phyloP scores from a whole-genome alignment of 208 protist species.

The Angomonas ambiguus region DNA sequence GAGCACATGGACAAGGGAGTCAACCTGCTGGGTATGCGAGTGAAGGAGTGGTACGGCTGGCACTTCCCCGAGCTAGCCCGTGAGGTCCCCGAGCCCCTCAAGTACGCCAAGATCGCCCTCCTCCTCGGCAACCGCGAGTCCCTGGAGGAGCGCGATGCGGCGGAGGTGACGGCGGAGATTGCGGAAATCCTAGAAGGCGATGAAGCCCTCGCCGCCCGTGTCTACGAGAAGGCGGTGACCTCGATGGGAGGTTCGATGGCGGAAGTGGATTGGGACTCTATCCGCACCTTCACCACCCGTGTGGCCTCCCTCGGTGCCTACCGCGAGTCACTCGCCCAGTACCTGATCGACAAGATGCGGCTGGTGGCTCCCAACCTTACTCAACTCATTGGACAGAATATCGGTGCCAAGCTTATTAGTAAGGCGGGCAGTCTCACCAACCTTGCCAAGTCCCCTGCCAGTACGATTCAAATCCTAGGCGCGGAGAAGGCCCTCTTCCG shows the following conservation, averaged over 20 bases:
- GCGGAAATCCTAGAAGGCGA: constrained; percentile 85
- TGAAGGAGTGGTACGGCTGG: constrained; percentile 99
- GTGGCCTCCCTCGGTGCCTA: constrained; percentile 94
- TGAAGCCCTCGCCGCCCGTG: constrained; percentile 68
- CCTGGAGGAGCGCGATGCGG: constrained; percentile 65
- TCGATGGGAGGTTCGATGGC: constrained; percentile 97
- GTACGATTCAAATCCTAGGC: constrained; percentile 99
- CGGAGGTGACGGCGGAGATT: constrained; percentile 66
- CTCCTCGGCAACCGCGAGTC: constrained; percentile 81
- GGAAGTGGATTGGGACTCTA: constrained; percentile 96
- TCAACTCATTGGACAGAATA: constrained; percentile 97
- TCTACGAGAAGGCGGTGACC: constrained; percentile 90
- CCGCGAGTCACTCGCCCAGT: constrained; percentile 88
- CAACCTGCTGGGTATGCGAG: constrained; percentile 99
- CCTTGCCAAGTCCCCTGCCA: constrained; percentile 99
- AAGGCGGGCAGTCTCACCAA: constrained; percentile 97
- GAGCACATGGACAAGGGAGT: constrained; percentile 99
- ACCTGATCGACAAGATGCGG: constrained; percentile 97
- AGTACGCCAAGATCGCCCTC: constrained; percentile 91
- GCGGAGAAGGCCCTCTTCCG: constrained; percentile 99
- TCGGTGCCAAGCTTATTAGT: constrained; percentile 98
- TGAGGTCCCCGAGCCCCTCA: constrained; percentile 95
- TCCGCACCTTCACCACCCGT: constrained; percentile 93
- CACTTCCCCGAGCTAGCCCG: constrained; percentile 99
- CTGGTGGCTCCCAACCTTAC: constrained; percentile 97